Conservation (phyloP, 176 grass and related monocot species). For the Phyllostachys edulis region DNA sequence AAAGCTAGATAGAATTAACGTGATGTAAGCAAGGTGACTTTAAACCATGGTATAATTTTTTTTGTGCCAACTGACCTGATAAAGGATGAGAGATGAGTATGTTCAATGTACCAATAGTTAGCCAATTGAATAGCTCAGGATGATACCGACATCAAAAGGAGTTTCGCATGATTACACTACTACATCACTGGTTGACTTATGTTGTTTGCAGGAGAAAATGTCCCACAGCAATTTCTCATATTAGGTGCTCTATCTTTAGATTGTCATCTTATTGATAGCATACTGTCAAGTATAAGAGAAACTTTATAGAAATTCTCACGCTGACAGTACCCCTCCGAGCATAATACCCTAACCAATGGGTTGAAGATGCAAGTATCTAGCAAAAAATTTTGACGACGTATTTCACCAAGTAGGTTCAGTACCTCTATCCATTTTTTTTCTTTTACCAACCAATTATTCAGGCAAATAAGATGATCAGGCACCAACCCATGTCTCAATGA, state of each 20-base stretch:
- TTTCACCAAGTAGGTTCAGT: slow-evolving; percentile 39
- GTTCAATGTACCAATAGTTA: background rate
- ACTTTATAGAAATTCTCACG: slow-evolving; percentile 32
- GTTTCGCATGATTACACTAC: background rate
- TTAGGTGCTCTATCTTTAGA: background rate
- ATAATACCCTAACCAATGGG: slow-evolving; percentile 55
- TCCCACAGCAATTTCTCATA: background rate
- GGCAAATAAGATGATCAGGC: slow-evolving; percentile 47
- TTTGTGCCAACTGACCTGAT: slow-evolving; percentile 17
- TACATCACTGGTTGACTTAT: background rate
- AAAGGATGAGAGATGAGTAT: background rate
- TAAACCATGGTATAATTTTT: background rate
- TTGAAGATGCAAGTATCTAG: slow-evolving; percentile 39
- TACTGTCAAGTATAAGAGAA: slow-evolving; percentile 45
- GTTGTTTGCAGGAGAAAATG: slow-evolving; percentile 6
- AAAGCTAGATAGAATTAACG: background rate
- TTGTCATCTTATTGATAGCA: slow-evolving; percentile 50
- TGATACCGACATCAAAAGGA: background rate
- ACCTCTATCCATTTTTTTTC: slow-evolving; percentile 37
- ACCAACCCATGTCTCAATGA: slow-evolving; percentile 12
- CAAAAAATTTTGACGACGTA: slow-evolving; percentile 35
- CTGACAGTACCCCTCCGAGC: slow-evolving; percentile 42
- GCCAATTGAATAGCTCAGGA: background rate
- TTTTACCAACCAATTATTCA: slow-evolving; percentile 62
- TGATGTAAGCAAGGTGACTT: background rate